phyloP scores from a whole-genome alignment of 2,329 filamentous ascomycete species.

The Trichoderma sp. region DNA sequence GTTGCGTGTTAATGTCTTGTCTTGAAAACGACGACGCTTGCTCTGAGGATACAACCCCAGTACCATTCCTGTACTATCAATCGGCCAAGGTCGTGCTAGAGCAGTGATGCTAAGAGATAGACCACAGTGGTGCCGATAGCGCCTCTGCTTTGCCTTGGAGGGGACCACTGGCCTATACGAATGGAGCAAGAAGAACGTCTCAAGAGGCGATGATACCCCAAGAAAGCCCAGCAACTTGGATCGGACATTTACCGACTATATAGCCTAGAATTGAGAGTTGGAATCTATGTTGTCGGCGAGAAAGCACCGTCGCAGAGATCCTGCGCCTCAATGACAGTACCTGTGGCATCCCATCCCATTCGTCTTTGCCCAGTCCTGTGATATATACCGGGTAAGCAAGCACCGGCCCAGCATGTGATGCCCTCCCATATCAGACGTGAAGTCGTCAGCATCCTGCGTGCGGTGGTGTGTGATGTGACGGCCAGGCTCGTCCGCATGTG shows the following conservation, averaged over 20 bases:
- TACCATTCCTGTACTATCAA: too few relatives aligned
- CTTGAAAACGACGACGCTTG: background rate
- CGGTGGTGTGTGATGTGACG: conserved; percentile 13
- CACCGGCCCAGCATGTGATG: conserved; percentile 1
- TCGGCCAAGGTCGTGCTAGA: background rate
- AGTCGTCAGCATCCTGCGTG: conserved; percentile 8
- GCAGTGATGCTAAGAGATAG: background rate
- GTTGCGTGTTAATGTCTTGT: background rate
- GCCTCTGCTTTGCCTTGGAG: background rate
- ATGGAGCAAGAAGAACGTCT: conserved; percentile 2
- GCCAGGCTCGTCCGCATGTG: conserved; percentile 21
- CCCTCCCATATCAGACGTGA: background rate
- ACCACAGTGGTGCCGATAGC: background rate
- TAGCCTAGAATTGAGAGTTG: background rate
- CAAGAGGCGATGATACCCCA: background rate
- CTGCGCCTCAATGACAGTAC: background rate
- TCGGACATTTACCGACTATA: background rate
- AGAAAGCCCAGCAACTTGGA: background rate
- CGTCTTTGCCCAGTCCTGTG: background rate
- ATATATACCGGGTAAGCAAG: conserved; percentile 6
- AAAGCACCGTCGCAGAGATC: background rate
- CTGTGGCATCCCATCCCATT: background rate
- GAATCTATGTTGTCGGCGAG: conserved; percentile 6
- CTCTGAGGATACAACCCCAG: too few relatives aligned
- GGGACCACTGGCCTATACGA: background rate